Evolutionary conservation across 768 basidiomycete species (phyloP).

Genomic region (Amanita pseudoporphyria): DNA sequence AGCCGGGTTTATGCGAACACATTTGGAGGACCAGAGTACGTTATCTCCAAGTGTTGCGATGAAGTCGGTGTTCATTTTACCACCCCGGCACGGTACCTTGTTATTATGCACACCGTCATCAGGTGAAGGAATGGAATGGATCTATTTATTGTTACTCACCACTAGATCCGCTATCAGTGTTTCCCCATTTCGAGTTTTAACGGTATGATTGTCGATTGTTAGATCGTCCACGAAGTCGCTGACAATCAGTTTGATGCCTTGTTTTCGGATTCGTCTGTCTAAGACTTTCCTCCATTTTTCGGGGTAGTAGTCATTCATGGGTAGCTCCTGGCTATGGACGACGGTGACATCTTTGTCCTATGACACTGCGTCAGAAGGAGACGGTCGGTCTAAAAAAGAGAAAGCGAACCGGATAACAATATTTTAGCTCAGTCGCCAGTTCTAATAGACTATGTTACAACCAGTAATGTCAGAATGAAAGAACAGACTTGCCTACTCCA

Average conservation of each 20-base stretch:
- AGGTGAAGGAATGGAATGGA: neutral
- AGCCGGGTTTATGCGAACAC: slow-evolving; percentile 44
- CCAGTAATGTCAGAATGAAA: neutral
- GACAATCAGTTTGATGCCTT: slow-evolving; percentile 41
- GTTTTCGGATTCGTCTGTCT: slow-evolving; percentile 28
- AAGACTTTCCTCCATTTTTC: slow-evolving; percentile 40
- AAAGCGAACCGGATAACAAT: slow-evolving; percentile 26
- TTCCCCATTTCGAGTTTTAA: slow-evolving; percentile 44
- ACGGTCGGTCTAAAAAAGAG: slow-evolving; percentile 9
- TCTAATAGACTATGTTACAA: slow-evolving; percentile 17
- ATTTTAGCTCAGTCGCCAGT: slow-evolving; percentile 33
- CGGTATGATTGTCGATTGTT: slow-evolving; percentile 24
- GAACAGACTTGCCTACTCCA: slow-evolving; percentile 30
- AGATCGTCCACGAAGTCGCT: slow-evolving; percentile 41
- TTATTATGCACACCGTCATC: slow-evolving; percentile 9
- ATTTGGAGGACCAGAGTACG: slow-evolving; percentile 28
- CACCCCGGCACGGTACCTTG: slow-evolving; percentile 27
- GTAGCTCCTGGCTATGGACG: slow-evolving; percentile 42
- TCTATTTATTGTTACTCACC: slow-evolving; percentile 25
- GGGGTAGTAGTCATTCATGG: slow-evolving; percentile 50
- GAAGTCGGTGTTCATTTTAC: slow-evolving; percentile 44
- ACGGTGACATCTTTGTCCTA: slow-evolving; percentile 46
- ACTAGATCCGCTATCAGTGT: slow-evolving; percentile 45
- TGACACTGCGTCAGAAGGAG: neutral
- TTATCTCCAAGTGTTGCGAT: slow-evolving; percentile 30